These are phyloP conservation scores for Mortierella sp. DNA, from an alignment of 371 early-diverging fungal species.

Conservation along the genomic window DNA sequence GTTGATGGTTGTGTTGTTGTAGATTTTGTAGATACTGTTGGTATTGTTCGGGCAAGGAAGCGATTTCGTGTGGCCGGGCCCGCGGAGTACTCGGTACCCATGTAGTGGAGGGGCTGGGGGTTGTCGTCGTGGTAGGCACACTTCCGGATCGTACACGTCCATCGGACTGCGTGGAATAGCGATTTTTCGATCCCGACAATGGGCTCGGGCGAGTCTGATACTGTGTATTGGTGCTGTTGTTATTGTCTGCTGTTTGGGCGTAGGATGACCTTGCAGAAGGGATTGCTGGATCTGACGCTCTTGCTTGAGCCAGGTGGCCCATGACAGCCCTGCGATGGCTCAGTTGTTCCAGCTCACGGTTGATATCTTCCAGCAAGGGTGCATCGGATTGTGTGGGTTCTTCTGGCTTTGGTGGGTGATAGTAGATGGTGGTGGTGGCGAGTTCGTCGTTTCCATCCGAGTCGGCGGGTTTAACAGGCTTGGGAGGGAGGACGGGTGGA, in stretches of 20 bases:
- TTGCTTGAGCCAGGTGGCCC: too few relatives aligned
- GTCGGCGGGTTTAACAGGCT: neutral
- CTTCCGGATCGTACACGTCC: slow-evolving; percentile 1
- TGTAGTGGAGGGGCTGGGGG: too few relatives aligned
- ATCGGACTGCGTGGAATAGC: neutral
- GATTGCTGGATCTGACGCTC: too few relatives aligned
- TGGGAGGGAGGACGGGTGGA: neutral
- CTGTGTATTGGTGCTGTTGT: neutral
- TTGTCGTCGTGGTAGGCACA: neutral
- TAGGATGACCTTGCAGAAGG: too few relatives aligned
- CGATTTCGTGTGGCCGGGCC: neutral
- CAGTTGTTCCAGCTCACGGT: neutral
- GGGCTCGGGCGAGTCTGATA: neutral
- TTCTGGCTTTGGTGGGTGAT: slow-evolving; percentile 11
- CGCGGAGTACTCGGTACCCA: neutral
- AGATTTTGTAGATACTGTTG: slow-evolving; percentile 1
- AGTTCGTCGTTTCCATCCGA: neutral
- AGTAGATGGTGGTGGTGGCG: slow-evolving; percentile 25
- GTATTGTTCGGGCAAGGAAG: slow-evolving; percentile 4
- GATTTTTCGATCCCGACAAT: too few relatives aligned
- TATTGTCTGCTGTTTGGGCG: too few relatives aligned
- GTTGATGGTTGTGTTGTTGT: neutral
- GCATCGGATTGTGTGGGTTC: neutral
- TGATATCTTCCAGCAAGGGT: neutral
- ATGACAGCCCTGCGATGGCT: neutral